Base-by-base conservation (phyloP, 495 filamentous ascomycete genomes). In the Talaromyces liani region DNA sequence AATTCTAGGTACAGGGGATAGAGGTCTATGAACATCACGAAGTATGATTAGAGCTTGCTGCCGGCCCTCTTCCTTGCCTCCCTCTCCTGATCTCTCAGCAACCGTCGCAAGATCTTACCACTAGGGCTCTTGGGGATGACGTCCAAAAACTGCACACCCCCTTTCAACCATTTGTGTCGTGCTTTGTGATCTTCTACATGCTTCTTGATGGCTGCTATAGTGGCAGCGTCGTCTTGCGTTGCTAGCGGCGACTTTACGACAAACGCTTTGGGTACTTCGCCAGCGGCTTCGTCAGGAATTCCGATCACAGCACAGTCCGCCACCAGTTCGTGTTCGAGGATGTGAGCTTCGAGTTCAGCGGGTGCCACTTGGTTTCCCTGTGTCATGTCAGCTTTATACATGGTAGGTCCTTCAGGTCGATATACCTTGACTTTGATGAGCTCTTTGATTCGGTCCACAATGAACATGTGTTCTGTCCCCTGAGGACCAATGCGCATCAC, bases 401-500 rank as follows among this genome's bases (percentile, higher is more conserved):
- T 24, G 22, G 22, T 24, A 24, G 22, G 22, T 24, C 22, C 22
- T 24, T 24, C 22, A 24, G 22, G 22, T 24, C 2, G 22, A 24
- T 24, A 47, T 73, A 91, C 90, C 85, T 95, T 96, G 68, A 92
- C 88, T 75, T 97, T 97, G 77, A 97, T 95, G 60, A 97, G 77
- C 74, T 97, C 92, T 79, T 97, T 97, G 69, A 97, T 87, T 2
- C 92, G 85, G 70, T 97, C 92, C 3, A 92, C 89, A 49, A 97
- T 89, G 66, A 87, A 87, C 36, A 95, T 66, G 69, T 97, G 92
- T 72, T 96, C 91, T 58, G 87, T 75, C 8, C 87, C 88, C 6
- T 77, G 74, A 0, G 88, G 83, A 16, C 83, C 73, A 70, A 84
- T 80, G 16, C 81, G 78, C 24, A 96, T 75, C 10, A 92, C 80